Evolutionary conservation across 345 rosid genomes (phyloP).

Genomic region (Dipteronia dyeriana): DNA sequence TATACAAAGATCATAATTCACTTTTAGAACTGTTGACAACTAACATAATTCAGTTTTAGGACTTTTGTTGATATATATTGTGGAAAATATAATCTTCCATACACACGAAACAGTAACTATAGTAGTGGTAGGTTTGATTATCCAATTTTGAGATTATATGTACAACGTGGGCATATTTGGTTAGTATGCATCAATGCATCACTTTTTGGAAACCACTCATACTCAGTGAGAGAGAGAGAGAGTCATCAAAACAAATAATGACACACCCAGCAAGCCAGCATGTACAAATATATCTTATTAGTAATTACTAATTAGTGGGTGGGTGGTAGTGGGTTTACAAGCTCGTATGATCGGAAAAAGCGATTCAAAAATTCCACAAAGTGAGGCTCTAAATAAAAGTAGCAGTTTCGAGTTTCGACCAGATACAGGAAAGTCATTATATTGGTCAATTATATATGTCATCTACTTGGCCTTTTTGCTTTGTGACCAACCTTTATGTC

Average conservation of each 20-base stretch:
- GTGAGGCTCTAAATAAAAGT: background rate
- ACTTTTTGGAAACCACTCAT: background rate
- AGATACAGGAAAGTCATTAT: background rate
- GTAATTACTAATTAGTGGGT: conserved; percentile 5
- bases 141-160: too few relatives aligned
- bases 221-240: background rate
- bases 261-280: background rate
- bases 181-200: too few relatives aligned
- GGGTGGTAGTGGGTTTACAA: background rate
- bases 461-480: background rate
- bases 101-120: too few relatives aligned
- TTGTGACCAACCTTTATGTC: background rate
- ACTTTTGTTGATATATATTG: too few relatives aligned
- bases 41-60: too few relatives aligned
- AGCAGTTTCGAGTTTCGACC: background rate
- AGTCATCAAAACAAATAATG: background rate
- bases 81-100: too few relatives aligned
- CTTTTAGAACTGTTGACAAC: too few relatives aligned
- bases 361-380: background rate
- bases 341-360: background rate
- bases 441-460: background rate
- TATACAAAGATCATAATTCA: too few relatives aligned
- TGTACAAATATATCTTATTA: background rate
- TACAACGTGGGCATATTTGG: too few relatives aligned
- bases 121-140: too few relatives aligned